These are phyloP conservation scores for Nicotiana paniculata DNA, from an alignment of 257 asterid species.

Conservation along the genomic window DNA sequence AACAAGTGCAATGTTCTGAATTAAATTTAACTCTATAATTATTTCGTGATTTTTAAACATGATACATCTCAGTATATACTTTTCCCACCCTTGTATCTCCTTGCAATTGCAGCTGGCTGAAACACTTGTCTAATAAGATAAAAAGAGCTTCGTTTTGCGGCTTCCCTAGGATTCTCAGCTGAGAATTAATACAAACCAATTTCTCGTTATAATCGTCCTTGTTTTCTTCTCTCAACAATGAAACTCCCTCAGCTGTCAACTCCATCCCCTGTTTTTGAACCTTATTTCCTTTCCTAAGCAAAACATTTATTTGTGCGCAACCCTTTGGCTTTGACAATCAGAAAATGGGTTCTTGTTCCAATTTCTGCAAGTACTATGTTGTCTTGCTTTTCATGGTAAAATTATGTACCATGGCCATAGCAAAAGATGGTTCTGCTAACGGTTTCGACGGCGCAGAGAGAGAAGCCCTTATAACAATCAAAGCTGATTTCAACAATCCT, in stretches of 20 bases:
- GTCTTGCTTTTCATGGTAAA: slow-evolving; percentile 19
- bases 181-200: neutral
- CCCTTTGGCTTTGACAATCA: neutral
- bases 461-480: slow-evolving; percentile 42
- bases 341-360: slow-evolving; percentile 16
- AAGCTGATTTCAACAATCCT: slow-evolving; percentile 27
- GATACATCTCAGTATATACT: neutral
- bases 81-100: neutral
- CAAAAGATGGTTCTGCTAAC: slow-evolving; percentile 14
- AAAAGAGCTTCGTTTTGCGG: neutral
- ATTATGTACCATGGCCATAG: neutral
- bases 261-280: neutral
- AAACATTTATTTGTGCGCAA: neutral
- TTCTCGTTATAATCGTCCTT: slow-evolving; percentile 23
- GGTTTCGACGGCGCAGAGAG: slow-evolving; percentile 58
- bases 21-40: neutral
- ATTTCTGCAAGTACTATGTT: slow-evolving; percentile 19
- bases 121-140: neutral
- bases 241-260: neutral
- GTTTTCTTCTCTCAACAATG: slow-evolving; percentile 35
- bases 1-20: neutral
- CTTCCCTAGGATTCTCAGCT: slow-evolving; percentile 43
- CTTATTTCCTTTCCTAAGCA: neutral
- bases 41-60: neutral
- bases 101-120: neutral